Evolutionary conservation across 2,329 filamentous ascomycete genomes (phyloP).

Genomic region (Daldinia eschscholtzii): DNA sequence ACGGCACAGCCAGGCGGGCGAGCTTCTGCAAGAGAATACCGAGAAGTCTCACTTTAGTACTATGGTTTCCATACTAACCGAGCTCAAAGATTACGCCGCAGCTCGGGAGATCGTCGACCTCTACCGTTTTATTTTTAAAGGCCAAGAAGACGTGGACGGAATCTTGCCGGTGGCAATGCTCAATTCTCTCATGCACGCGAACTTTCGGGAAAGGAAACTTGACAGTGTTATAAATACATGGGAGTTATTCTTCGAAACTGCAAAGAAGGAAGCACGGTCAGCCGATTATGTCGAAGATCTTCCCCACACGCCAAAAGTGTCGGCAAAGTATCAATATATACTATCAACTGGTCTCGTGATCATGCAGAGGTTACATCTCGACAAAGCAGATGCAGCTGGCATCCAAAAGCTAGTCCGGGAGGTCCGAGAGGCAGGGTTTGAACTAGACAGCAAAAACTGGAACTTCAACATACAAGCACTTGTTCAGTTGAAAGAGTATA

Average conservation of each 20-base stretch:
- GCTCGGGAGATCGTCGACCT: conserved; percentile 68
- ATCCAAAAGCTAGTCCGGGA: conserved; percentile 65
- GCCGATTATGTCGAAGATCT: conserved; percentile 43
- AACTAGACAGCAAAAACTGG: conserved; percentile 82
- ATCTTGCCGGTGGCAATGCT: conserved; percentile 68
- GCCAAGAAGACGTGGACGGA: conserved; percentile 51
- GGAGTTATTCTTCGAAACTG: conserved; percentile 69
- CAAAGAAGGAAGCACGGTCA: conserved; percentile 59
- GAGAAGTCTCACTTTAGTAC: conserved; percentile 56
- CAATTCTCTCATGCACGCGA: conserved; percentile 75
- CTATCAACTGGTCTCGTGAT: conserved; percentile 63
- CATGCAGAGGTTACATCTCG: conserved; percentile 61
- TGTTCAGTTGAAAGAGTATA: conserved; percentile 67
- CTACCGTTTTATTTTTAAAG: conserved; percentile 60
- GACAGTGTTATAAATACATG: conserved; percentile 75
- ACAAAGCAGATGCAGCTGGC: conserved; percentile 58
- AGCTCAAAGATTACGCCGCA: conserved; percentile 64
- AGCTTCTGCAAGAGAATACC: conserved; percentile 39
- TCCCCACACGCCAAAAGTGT: conserved; percentile 57
- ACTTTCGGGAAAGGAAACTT: conserved; percentile 69
- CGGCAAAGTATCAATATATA: conserved; percentile 66
- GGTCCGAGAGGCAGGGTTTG: conserved; percentile 76
- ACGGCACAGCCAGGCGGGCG: conserved; percentile 18
- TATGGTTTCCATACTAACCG: conserved; percentile 57
- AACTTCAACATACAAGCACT: conserved; percentile 80